Conservation (phyloP, 768 basidiomycete genomes). For the Lactarius sanguifluus region DNA sequence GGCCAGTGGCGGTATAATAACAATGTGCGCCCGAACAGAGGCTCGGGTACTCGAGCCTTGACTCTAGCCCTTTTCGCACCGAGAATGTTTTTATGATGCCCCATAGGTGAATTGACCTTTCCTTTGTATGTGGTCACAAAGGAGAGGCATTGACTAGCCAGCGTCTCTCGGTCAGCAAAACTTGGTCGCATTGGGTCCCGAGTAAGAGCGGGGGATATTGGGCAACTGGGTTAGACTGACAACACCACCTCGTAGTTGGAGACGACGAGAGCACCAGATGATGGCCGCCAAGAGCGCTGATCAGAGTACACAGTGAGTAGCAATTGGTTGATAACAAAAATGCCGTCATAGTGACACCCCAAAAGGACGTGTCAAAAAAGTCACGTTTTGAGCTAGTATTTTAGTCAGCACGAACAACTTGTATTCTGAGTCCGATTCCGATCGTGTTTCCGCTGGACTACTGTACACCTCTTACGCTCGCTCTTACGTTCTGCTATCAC, state of each 20-base stretch:
- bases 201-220: background rate
- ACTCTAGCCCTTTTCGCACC: background rate
- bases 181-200: background rate
- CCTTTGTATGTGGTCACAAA: background rate
- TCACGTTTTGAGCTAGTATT: too few relatives aligned
- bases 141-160: background rate
- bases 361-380: too few relatives aligned
- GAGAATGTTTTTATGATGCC: background rate
- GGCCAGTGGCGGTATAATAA: background rate
- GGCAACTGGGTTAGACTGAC: background rate
- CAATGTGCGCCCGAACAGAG: background rate
- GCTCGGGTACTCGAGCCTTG: background rate
- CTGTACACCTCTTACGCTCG: too few relatives aligned
- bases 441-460: too few relatives aligned
- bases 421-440: too few relatives aligned
- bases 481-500: too few relatives aligned
- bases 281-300: background rate
- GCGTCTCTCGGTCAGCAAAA: background rate
- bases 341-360: too few relatives aligned
- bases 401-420: too few relatives aligned
- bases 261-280: background rate
- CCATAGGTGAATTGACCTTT: background rate
- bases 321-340: too few relatives aligned
- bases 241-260: background rate
- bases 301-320: too few relatives aligned